phyloP scores from a whole-genome alignment of 2,329 filamentous ascomycete genomes.

The Colletotrichum falcatum region DNA sequence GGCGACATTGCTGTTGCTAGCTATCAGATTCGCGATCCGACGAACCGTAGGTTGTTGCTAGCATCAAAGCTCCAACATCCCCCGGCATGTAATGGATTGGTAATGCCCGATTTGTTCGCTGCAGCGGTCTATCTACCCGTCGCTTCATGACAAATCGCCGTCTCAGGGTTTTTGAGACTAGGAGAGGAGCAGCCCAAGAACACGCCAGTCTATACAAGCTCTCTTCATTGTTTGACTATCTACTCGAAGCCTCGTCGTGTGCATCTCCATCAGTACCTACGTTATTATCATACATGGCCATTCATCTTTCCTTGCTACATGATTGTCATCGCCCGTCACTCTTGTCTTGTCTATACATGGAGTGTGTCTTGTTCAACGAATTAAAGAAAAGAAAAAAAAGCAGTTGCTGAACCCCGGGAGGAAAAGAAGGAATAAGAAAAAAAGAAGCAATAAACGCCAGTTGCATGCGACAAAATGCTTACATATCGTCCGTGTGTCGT shows the following conservation, averaged over 20 bases:
- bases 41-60: not conserved
- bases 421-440: not conserved
- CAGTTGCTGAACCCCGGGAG: conserved; percentile 23
- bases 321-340: conserved; percentile 1
- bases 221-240: conserved; percentile 6
- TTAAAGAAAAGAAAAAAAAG: conserved; percentile 3
- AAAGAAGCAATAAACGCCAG: conserved; percentile 9
- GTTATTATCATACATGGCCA: conserved; percentile 29
- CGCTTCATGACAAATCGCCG: too few relatives aligned
- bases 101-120: not conserved
- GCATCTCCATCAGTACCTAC: conserved; percentile 5
- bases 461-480: conserved; percentile 17
- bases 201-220: not conserved
- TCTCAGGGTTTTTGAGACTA: not conserved
- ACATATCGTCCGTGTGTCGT: conserved; percentile 3
- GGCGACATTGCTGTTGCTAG: not conserved
- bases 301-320: not conserved
- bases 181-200: not conserved
- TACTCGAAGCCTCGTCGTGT: conserved; percentile 21
- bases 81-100: not conserved
- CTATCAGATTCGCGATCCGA: not conserved
- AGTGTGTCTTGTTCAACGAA: not conserved
- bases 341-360: conserved; percentile 8
- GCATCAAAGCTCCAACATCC: not conserved
- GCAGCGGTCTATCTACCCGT: not conserved